Conservation (phyloP, 1,284 basidiomycete species). For the Moesziomyces antarcticus region DNA sequence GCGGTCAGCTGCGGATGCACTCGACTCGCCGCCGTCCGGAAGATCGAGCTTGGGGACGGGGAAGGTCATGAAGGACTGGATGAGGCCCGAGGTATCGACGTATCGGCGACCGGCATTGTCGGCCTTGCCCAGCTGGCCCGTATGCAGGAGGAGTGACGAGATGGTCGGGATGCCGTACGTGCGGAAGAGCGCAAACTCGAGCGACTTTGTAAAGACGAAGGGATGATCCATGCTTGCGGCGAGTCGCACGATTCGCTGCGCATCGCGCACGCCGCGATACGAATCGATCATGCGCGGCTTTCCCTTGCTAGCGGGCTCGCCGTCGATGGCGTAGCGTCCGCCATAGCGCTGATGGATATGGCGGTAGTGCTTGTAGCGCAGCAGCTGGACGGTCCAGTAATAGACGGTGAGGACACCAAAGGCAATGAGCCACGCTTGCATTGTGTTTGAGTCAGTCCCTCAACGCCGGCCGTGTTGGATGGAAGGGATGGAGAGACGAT, state of each 20-base stretch:
- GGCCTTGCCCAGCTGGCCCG: slow-evolving; percentile 36
- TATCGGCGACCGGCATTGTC: slow-evolving; percentile 39
- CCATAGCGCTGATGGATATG: slow-evolving; percentile 45
- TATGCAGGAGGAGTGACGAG: slow-evolving; percentile 39
- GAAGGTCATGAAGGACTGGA: slow-evolving; percentile 70
- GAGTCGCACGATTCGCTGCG: slow-evolving; percentile 38
- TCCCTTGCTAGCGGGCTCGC: slow-evolving; percentile 10
- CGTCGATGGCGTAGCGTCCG: slow-evolving; percentile 19
- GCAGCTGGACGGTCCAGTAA: slow-evolving; percentile 10
- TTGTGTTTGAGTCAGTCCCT: not conserved
- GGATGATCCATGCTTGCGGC: slow-evolving; percentile 19
- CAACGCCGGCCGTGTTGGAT: not conserved
- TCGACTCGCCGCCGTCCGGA: slow-evolving; percentile 53
- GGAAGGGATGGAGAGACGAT: too few species aligned
- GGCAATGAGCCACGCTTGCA: slow-evolving; percentile 10
- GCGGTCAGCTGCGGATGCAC: not conserved
- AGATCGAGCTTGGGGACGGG: slow-evolving; percentile 78
- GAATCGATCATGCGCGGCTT: slow-evolving; percentile 46
- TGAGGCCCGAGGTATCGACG: slow-evolving; percentile 39
- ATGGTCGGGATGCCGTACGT: slow-evolving; percentile 51
- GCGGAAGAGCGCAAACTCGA: slow-evolving; percentile 46
- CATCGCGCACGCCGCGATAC: slow-evolving; percentile 40
- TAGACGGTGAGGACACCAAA: slow-evolving; percentile 13
- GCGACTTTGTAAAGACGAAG: slow-evolving; percentile 28
- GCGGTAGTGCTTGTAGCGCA: slow-evolving; percentile 10